Conservation (phyloP, 768 basidiomycete genomes). For the Omphalotus guepiniiformis region DNA sequence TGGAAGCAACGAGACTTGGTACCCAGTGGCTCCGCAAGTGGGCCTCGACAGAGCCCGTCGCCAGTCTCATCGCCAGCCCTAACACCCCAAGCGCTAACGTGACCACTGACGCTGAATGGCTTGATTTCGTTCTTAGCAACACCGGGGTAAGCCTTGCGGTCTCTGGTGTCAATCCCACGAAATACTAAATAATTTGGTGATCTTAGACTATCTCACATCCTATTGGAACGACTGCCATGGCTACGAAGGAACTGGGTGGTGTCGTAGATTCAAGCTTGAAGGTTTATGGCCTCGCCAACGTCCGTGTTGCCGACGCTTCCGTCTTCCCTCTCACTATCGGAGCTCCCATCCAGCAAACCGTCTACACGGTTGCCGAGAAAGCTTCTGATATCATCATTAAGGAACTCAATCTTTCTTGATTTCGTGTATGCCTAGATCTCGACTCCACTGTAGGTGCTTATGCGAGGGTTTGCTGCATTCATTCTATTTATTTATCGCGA, state of each 20-base stretch:
- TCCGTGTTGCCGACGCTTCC: conserved; percentile 51
- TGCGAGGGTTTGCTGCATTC: too few species aligned
- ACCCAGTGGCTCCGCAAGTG: conserved; percentile 2
- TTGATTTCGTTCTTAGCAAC: neutral
- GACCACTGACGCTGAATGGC: conserved; percentile 2
- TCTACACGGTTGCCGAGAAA: conserved; percentile 7
- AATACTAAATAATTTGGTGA: neutral
- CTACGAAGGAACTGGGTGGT: conserved; percentile 33
- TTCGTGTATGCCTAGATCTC: too few species aligned
- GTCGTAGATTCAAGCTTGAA: conserved; percentile 43
- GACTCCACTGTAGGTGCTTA: too few species aligned
- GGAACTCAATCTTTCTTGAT: too few species aligned
- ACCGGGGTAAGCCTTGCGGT: neutral
- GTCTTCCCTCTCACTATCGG: conserved; percentile 41
- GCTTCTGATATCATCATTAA: too few species aligned
- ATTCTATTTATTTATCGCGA: too few species aligned
- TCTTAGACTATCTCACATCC: conserved; percentile 32
- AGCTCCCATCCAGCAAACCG: conserved; percentile 3
- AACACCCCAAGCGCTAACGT: neutral
- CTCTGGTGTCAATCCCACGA: neutral
- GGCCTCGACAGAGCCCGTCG: neutral
- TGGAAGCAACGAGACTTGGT: neutral
- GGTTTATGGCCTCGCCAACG: conserved; percentile 44
- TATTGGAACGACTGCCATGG: conserved; percentile 44
- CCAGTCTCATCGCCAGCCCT: neutral